phyloP scores from a whole-genome alignment of 2,329 filamentous ascomycete genomes.

The Epichloe bromicola region DNA sequence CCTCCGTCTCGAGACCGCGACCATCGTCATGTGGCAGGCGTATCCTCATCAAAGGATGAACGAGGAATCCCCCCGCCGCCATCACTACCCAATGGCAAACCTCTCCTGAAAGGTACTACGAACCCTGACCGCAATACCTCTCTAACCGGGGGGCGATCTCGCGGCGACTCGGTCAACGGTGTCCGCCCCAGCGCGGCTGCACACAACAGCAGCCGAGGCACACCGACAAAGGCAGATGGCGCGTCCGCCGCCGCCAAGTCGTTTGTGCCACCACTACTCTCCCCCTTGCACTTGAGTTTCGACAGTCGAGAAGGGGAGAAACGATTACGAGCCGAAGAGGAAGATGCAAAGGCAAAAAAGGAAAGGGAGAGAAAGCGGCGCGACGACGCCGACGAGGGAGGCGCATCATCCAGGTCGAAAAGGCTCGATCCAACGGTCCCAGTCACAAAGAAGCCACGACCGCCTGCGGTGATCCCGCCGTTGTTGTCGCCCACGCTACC shows the following conservation, averaged over 20 bases:
- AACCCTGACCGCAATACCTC: slow-evolving; percentile 18
- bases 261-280: slow-evolving; percentile 38
- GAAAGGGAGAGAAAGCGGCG: slow-evolving; percentile 19
- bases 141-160: slow-evolving; percentile 25
- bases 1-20: slow-evolving; percentile 3
- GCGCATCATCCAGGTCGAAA: slow-evolving; percentile 18
- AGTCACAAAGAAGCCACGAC: slow-evolving; percentile 24
- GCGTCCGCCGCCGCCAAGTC: slow-evolving; percentile 19
- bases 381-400: slow-evolving; percentile 16
- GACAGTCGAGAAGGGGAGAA: slow-evolving; percentile 25
- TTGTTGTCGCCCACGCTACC: slow-evolving; percentile 45
- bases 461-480: slow-evolving; percentile 29
- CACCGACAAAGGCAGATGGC: slow-evolving; percentile 25
- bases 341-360: slow-evolving; percentile 14
- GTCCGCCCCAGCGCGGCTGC: slow-evolving; percentile 19
- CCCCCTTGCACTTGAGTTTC: slow-evolving; percentile 35
- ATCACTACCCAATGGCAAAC: slow-evolving; percentile 25
- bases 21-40: slow-evolving; percentile 2
- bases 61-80: slow-evolving; percentile 12
- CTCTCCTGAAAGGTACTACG: slow-evolving; percentile 18
- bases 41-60: slow-evolving; percentile 14
- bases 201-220: slow-evolving; percentile 22
- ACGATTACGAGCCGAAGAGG: slow-evolving; percentile 11
- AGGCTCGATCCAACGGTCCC: slow-evolving; percentile 14
- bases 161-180: slow-evolving; percentile 30